A percentile compares a stretch with the other conserved stretches of the same genome.
These are phyloP conservation scores for Solanum pinnatisectum DNA, from an alignment of 257 asterid genomes.

Conservation along the genomic window DNA sequence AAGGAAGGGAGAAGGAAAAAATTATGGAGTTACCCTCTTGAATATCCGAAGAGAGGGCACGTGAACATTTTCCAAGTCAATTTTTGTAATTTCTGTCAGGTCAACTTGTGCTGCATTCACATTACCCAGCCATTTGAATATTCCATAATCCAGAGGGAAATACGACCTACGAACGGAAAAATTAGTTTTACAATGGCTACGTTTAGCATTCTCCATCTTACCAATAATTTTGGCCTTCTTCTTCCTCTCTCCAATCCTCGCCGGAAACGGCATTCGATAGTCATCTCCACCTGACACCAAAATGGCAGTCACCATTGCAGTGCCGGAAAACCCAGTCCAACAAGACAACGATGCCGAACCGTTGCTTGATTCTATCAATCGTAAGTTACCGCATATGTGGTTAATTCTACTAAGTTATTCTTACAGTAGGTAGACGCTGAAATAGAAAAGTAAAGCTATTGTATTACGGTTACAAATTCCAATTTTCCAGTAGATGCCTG, in stretches of 20 bases:
- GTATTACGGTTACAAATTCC: not conserved
- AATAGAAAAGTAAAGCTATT: not conserved
- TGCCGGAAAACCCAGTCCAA: constrained; percentile 17
- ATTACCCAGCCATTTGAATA: too few relatives aligned
- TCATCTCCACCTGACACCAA: constrained; percentile 10
- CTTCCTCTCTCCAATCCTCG: constrained; percentile 10
- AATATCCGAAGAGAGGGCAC: too few relatives aligned
- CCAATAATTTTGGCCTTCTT: constrained; percentile 30
- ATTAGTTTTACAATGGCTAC: constrained; percentile 13
- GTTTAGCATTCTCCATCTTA: constrained; percentile 22
- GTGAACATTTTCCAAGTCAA: too few relatives aligned
- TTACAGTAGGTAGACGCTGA: not conserved
- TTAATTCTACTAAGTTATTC: not conserved
- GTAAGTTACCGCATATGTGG: constrained; percentile 25
- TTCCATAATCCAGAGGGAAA: not conserved
- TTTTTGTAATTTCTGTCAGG: too few relatives aligned
- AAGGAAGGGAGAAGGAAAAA: too few relatives aligned
- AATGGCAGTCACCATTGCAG: constrained; percentile 51
- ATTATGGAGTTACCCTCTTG: too few relatives aligned
- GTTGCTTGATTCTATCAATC: constrained; percentile 44
- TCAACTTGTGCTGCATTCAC: too few relatives aligned
- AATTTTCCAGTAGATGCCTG: not conserved
- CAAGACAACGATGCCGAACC: constrained; percentile 52
- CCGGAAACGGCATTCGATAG: not conserved
- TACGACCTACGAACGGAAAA: not conserved